Percentiles rank a stretch among this genome's conserved stretches.
phyloP scores from a whole-genome alignment of 768 basidiomycete genomes.

The Leccinum rimulosum region DNA sequence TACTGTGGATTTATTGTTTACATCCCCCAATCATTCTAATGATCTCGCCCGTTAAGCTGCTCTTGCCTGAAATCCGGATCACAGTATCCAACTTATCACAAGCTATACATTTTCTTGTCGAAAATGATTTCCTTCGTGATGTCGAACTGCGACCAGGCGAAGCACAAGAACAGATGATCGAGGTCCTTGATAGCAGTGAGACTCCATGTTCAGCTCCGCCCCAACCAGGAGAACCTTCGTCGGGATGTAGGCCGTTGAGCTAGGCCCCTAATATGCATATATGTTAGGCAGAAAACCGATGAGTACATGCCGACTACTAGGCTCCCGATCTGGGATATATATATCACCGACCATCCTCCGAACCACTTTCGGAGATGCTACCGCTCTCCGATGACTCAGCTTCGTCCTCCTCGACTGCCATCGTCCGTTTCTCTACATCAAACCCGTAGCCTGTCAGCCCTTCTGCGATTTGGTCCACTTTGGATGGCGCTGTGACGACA shows the following conservation, averaged over 20 bases:
- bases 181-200: conserved; percentile 45
- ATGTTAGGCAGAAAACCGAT: not conserved
- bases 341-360: conserved; percentile 16
- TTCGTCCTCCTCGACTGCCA: conserved; percentile 59
- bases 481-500: conserved; percentile 80
- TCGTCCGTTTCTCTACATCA: conserved; percentile 65
- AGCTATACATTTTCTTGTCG: conserved; percentile 85
- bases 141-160: conserved; percentile 84
- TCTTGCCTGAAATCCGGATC: conserved; percentile 81
- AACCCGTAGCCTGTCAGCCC: conserved; percentile 71
- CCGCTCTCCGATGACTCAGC: conserved; percentile 35
- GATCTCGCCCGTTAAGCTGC: conserved; percentile 46
- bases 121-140: conserved; percentile 79
- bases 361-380: conserved; percentile 34
- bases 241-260: not conserved
- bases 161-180: conserved; percentile 59
- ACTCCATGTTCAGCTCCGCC: not conserved
- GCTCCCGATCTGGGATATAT: not conserved
- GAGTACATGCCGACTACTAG: not conserved
- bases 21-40: conserved; percentile 5
- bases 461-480: conserved; percentile 66
- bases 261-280: not conserved
- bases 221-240: not conserved
- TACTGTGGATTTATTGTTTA: conserved; percentile 34
- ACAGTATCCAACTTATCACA: conserved; percentile 92